Evolutionary conservation across 179 eudicot species (phyloP).

Genomic region (Beta macrorhiza): DNA sequence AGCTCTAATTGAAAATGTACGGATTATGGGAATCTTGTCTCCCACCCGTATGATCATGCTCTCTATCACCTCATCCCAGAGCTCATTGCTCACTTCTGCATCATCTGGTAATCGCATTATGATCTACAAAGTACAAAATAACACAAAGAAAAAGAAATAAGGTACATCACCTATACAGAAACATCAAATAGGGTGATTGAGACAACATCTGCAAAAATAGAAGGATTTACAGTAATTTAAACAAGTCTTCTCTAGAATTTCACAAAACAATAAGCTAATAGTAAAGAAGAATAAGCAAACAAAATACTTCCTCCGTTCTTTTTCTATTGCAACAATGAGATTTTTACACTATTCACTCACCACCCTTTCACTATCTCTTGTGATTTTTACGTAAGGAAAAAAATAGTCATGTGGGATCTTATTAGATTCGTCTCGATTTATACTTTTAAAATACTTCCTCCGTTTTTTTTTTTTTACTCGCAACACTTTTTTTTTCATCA

Average conservation of each 20-base stretch:
- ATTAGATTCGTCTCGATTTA: no score
- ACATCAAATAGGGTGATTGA: background rate
- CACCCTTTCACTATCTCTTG: no score
- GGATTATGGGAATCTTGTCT: conserved; percentile 79
- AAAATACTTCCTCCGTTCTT: no score
- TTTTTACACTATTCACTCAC: no score
- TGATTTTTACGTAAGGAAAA: no score
- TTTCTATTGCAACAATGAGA: no score
- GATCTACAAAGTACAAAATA: conserved; percentile 49
- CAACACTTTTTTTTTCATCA: no score
- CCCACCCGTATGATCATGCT: conserved; percentile 63
- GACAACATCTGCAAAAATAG: background rate
- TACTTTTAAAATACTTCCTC: no score
- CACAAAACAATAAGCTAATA: background rate
- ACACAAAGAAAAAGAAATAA: background rate
- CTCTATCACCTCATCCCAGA: conserved; percentile 92
- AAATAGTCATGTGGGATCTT: no score
- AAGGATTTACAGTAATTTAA: background rate
- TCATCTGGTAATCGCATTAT: conserved; percentile 95
- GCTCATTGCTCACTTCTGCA: conserved; percentile 82
- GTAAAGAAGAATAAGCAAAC: background rate
- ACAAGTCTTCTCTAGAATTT: background rate
- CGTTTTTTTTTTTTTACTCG: no score
- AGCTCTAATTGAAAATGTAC: conserved; percentile 81
- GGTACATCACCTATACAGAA: background rate